Evolutionary conservation across 441 rosid genomes (phyloP).

Genomic region (Gossypium schwendimanii): DNA sequence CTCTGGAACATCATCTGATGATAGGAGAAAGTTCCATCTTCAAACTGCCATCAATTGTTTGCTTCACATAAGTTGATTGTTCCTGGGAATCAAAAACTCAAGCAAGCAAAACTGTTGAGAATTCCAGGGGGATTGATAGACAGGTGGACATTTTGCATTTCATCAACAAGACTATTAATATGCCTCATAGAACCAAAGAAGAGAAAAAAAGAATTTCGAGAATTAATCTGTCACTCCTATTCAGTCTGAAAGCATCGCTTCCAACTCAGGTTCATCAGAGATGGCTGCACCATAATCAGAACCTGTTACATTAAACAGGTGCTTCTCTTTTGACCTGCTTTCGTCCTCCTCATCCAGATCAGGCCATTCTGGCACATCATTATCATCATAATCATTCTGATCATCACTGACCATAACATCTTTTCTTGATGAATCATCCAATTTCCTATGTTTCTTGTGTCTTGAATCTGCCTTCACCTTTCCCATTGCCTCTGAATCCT

Average conservation of each 20-base stretch:
- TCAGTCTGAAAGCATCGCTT: slow-evolving; percentile 76
- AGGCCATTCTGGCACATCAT: slow-evolving; percentile 41
- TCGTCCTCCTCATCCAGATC: slow-evolving; percentile 46
- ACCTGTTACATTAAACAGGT: slow-evolving; percentile 34
- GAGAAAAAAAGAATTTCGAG: not conserved
- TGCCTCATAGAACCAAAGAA: not conserved
- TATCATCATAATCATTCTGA: slow-evolving; percentile 34
- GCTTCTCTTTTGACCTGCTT: slow-evolving; percentile 35
- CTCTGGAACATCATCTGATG: not conserved
- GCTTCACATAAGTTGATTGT: not conserved
- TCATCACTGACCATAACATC: slow-evolving; percentile 31
- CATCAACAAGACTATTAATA: not conserved
- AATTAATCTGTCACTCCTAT: not conserved
- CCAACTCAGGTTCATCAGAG: slow-evolving; percentile 69
- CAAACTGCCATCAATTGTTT: not conserved
- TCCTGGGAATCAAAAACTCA: not conserved
- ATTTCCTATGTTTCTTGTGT: slow-evolving; percentile 47
- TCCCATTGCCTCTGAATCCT: slow-evolving; percentile 43
- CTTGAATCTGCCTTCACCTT: slow-evolving; percentile 29
- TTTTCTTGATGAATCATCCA: slow-evolving; percentile 22
- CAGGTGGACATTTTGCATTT: not conserved
- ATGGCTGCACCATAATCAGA: slow-evolving; percentile 52
- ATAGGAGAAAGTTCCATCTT: not conserved
- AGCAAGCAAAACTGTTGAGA: not conserved
- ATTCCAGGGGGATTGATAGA: not conserved